Percentiles rank a stretch among this genome's conserved stretches.
phyloP scores from a whole-genome alignment of 1,284 basidiomycete species.

The Puccinia triticina region DNA sequence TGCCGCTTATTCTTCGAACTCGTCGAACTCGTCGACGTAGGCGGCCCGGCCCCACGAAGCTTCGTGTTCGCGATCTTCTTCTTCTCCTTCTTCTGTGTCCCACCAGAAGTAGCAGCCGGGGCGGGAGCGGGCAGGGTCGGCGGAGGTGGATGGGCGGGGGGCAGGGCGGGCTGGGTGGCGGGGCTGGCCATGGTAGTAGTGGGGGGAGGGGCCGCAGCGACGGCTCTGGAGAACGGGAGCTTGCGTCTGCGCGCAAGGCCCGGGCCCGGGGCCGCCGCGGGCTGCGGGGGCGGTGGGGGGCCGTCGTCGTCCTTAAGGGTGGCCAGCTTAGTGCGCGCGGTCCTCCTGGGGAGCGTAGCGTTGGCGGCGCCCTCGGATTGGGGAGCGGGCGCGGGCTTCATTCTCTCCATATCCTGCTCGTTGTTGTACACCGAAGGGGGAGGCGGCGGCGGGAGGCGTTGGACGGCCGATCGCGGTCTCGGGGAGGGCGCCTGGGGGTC shows the following conservation, averaged over 20 bases:
- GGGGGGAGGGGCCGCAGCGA: background rate
- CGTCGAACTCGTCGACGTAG: too few species aligned
- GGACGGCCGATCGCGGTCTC: constrained; percentile 38
- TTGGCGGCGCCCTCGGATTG: background rate
- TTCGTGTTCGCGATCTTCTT: constrained; percentile 47
- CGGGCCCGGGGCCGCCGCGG: too few species aligned
- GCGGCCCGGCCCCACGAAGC: too few species aligned
- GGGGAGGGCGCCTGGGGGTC: constrained; percentile 17
- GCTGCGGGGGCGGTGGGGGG: too few species aligned
- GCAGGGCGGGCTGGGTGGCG: background rate
- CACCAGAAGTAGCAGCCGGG: background rate
- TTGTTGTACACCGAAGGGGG: too few species aligned
- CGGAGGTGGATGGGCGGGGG: background rate
- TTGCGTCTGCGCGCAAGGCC: constrained; percentile 17
- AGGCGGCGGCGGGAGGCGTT: too few species aligned
- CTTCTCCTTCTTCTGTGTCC: constrained; percentile 43
- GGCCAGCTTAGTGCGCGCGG: constrained; percentile 13
- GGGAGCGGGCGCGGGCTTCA: too few species aligned
- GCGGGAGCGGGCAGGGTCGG: background rate
- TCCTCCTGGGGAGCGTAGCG: constrained; percentile 15
- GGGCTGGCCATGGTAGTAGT: too few species aligned
- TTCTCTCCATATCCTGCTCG: too few species aligned
- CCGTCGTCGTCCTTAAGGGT: background rate
- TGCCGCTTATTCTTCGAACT: constrained; percentile 44
- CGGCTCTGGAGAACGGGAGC: constrained; percentile 7